Evolutionary conservation across 331 rosid species (phyloP).

Genomic region (Prunus yedoensis): DNA sequence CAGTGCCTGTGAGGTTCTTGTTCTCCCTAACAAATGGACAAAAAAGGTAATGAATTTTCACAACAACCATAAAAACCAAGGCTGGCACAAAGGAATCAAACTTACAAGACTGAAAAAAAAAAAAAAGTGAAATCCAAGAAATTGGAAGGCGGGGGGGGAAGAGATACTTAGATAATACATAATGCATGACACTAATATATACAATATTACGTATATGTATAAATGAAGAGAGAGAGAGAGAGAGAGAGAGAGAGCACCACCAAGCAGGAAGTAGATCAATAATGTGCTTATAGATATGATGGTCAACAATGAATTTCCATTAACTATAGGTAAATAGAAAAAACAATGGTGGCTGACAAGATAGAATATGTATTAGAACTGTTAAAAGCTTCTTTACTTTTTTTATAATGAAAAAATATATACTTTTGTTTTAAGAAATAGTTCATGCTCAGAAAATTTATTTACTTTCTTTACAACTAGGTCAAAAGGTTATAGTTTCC

Average conservation of each 20-base stretch:
- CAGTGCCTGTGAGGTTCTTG: slow-evolving; percentile 99
- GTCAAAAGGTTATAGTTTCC: no score
- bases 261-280: not conserved
- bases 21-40: slow-evolving; percentile 58
- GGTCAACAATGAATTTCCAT: not conserved
- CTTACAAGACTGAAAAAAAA: not conserved
- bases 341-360: not conserved
- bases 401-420: not conserved
- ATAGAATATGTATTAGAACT: no score
- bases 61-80: not conserved
- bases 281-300: not conserved
- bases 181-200: not conserved
- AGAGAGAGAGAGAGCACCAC: not conserved
- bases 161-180: not conserved
- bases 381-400: not conserved
- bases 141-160: not conserved
- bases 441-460: no score
- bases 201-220: no score
- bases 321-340: not conserved
- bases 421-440: not conserved
- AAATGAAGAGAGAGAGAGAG: no score
- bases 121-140: not conserved
- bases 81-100: not conserved
- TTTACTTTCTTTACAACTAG: no score
- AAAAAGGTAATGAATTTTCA: slow-evolving; percentile 7